Conservation (phyloP, 1,284 basidiomycete species). For the Kalmanozyma brasiliensis region DNA sequence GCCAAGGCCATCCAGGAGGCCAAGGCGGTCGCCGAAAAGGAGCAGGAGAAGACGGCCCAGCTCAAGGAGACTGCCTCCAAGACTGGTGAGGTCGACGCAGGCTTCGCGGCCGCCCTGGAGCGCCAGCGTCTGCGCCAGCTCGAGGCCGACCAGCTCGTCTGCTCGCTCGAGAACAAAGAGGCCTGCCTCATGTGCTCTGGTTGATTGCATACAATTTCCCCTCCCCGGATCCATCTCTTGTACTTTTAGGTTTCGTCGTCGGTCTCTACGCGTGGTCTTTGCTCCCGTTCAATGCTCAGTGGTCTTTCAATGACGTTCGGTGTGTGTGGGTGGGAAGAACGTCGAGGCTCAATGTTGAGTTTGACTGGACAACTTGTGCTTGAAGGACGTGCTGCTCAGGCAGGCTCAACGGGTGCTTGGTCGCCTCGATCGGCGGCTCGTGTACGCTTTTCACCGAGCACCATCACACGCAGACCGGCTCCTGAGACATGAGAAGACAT, state of each 20-base stretch:
- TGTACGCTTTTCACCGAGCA: too few species aligned
- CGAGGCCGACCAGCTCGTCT: slow-evolving; percentile 82
- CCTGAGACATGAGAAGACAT: too few species aligned
- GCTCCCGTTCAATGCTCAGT: too few species aligned
- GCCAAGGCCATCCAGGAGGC: slow-evolving; percentile 65
- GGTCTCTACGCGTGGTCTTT: slow-evolving; percentile 1
- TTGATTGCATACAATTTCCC: slow-evolving; percentile 14
- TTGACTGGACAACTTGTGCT: too few species aligned
- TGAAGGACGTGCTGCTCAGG: too few species aligned
- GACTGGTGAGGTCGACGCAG: slow-evolving; percentile 73
- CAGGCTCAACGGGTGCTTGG: too few species aligned
- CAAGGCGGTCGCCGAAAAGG: slow-evolving; percentile 72
- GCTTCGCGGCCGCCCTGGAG: slow-evolving; percentile 82
- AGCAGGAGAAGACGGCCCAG: slow-evolving; percentile 64
- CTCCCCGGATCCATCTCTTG: slow-evolving; percentile 2
- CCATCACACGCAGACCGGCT: too few species aligned
- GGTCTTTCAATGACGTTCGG: too few species aligned
- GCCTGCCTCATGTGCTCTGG: slow-evolving; percentile 67
- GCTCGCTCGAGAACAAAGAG: slow-evolving; percentile 84
- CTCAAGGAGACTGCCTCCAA: slow-evolving; percentile 18
- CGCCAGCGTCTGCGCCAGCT: slow-evolving; percentile 79
- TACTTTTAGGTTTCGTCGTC: slow-evolving; percentile 7
- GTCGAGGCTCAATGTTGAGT: too few species aligned
- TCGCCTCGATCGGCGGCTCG: too few species aligned
- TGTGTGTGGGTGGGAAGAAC: too few species aligned